These are phyloP conservation scores for Penicillium bialowiezense DNA, from an alignment of 495 filamentous ascomycete genomes.

Conservation along the genomic window DNA sequence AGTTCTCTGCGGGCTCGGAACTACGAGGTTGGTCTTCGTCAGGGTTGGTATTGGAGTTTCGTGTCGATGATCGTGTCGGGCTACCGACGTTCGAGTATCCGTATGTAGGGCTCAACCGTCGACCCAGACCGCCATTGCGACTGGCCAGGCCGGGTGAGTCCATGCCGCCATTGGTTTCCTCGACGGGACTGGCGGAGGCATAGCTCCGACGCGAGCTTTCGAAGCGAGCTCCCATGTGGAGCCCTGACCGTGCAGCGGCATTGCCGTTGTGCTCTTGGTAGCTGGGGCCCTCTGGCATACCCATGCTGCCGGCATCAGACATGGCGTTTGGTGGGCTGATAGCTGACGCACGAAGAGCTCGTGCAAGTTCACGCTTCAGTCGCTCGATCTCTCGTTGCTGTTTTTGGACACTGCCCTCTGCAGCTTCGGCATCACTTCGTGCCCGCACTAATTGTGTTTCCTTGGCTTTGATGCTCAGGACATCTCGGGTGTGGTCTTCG, in stretches of 20 bases:
- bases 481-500: slow-evolving; percentile 94
- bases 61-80: slow-evolving; percentile 47
- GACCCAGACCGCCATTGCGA: slow-evolving; percentile 35
- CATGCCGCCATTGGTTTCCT: slow-evolving; percentile 67
- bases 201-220: slow-evolving; percentile 57
- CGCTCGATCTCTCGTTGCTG: slow-evolving; percentile 88
- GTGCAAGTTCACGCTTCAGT: slow-evolving; percentile 71
- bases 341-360: slow-evolving; percentile 43
- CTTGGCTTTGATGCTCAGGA: slow-evolving; percentile 95
- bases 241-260: slow-evolving; percentile 30
- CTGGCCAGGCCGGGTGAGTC: slow-evolving; percentile 38
- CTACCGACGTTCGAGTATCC: slow-evolving; percentile 56
- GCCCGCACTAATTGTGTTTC: slow-evolving; percentile 95
- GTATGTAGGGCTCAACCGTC: slow-evolving; percentile 44
- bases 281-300: slow-evolving; percentile 34
- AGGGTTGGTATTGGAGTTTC: slow-evolving; percentile 31
- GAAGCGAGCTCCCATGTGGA: slow-evolving; percentile 38
- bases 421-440: slow-evolving; percentile 81
- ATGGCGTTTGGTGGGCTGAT: slow-evolving; percentile 36
- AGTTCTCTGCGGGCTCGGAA: slow-evolving; percentile 77
- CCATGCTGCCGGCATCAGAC: slow-evolving; percentile 33
- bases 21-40: slow-evolving; percentile 36
- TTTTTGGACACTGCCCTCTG: slow-evolving; percentile 77
- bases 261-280: slow-evolving; percentile 39
- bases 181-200: slow-evolving; percentile 64